These are phyloP conservation scores for Trichoderma virens DNA, from an alignment of 495 filamentous ascomycete genomes.

Conservation along the genomic window DNA sequence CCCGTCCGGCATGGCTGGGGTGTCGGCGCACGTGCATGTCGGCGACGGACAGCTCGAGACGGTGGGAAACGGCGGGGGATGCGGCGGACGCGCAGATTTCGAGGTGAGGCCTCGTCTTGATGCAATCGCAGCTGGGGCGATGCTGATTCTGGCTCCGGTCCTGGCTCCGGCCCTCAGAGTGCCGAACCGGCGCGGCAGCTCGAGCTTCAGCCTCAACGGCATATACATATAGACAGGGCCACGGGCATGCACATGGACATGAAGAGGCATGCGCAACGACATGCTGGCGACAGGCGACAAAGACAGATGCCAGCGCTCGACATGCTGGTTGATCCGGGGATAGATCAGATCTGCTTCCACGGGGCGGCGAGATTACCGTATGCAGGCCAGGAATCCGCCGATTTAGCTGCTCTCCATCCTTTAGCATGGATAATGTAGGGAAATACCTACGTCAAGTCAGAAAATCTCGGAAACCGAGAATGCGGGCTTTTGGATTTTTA, in stretches of 20 bases:
- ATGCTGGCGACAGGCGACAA: neutral
- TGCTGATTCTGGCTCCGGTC: neutral
- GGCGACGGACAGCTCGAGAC: slow-evolving; percentile 61
- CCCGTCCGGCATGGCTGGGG: slow-evolving; percentile 54
- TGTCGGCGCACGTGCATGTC: slow-evolving; percentile 61
- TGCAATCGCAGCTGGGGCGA: neutral
- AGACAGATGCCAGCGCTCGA: neutral
- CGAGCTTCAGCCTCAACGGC: neutral
- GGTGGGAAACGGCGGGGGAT: slow-evolving; percentile 34
- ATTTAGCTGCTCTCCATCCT: no score
- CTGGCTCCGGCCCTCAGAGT: neutral
- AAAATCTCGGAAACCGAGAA: slow-evolving; percentile 6
- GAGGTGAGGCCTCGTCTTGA: neutral
- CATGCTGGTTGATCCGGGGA: neutral
- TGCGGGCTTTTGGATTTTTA: neutral
- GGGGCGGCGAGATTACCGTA: no score
- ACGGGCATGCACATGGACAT: neutral
- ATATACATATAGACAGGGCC: no score
- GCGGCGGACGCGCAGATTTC: neutral
- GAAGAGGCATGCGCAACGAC: slow-evolving; percentile 3
- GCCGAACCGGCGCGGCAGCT: neutral
- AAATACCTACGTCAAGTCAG: no score
- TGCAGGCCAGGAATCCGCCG: no score
- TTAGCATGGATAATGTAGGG: no score
- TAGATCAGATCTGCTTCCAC: no score